Evolutionary conservation across 2,329 filamentous ascomycete genomes (phyloP).

Genomic region (Penicillium freii): DNA sequence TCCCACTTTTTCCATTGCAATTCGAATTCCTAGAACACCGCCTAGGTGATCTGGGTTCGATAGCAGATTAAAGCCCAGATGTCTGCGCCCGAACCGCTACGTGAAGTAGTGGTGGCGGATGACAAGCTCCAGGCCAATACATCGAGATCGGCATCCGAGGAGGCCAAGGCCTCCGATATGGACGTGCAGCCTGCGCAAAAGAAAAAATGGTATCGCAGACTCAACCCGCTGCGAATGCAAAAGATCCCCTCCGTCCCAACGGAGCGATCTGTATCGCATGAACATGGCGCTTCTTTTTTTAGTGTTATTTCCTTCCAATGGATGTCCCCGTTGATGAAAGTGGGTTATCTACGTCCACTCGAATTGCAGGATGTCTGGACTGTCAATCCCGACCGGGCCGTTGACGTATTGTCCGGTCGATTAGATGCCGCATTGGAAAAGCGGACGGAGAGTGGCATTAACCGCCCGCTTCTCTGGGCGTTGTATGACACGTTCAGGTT

Average conservation of each 20-base stretch:
- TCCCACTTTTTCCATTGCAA: background rate
- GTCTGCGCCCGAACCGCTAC: conserved; percentile 18
- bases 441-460: conserved; percentile 65
- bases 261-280: conserved; percentile 58
- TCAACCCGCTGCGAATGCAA: conserved; percentile 49
- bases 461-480: conserved; percentile 73
- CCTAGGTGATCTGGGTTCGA: background rate
- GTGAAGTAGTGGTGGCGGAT: conserved; percentile 15
- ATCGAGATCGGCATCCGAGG: conserved; percentile 16
- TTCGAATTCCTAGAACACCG: background rate
- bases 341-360: conserved; percentile 80
- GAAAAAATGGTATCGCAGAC: conserved; percentile 39
- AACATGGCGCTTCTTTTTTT: conserved; percentile 71
- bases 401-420: conserved; percentile 65
- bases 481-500: conserved; percentile 80
- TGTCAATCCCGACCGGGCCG: conserved; percentile 76
- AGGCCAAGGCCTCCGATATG: conserved; percentile 13
- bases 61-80: background rate
- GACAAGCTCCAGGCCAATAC: conserved; percentile 17
- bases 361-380: conserved; percentile 83
- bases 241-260: conserved; percentile 56
- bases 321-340: conserved; percentile 83
- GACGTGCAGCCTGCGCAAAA: conserved; percentile 3
- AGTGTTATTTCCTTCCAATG: conserved; percentile 81
- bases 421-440: conserved; percentile 67